Evolutionary conservation across 106 monocot genomes (phyloP).

Genomic region (Dendrobium catenatum): DNA sequence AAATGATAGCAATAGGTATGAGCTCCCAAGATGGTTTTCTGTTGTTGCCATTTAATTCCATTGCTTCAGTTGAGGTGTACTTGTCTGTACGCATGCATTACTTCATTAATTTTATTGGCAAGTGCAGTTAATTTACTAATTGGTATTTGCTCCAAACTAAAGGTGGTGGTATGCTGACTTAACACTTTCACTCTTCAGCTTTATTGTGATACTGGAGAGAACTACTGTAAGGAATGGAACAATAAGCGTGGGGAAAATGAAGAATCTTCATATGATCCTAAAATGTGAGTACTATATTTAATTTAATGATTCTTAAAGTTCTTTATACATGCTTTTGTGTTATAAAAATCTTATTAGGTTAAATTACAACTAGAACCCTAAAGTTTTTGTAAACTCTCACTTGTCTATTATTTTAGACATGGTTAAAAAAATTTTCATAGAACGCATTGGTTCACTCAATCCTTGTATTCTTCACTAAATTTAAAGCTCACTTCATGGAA

Average conservation of each 20-base stretch:
- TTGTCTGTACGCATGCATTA: neutral
- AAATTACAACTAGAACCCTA: too few species aligned
- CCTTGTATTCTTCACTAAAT: neutral
- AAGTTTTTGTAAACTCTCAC: neutral
- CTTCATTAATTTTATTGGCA: neutral
- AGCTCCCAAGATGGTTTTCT: neutral
- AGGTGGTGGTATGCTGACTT: neutral
- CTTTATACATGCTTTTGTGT: neutral
- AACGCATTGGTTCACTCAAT: neutral
- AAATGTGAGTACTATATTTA: constrained; percentile 52
- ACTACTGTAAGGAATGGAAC: constrained; percentile 88
- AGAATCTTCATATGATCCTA: constrained; percentile 58
- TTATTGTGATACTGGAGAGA: constrained; percentile 78
- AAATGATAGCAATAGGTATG: neutral
- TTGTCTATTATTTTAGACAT: neutral
- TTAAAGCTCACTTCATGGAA: neutral
- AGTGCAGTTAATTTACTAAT: neutral
- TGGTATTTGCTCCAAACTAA: neutral
- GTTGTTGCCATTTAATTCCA: neutral
- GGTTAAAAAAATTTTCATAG: neutral
- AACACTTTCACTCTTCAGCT: constrained; percentile 44
- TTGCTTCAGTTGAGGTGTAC: neutral
- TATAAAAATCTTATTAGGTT: neutral
- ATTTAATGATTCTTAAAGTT: neutral
- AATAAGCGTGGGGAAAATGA: constrained; percentile 44